A percentile compares a stretch with the other conserved stretches of the same genome.
Conservation (phyloP, 768 basidiomycete genomes). For the Mycena sanguinolenta region DNA sequence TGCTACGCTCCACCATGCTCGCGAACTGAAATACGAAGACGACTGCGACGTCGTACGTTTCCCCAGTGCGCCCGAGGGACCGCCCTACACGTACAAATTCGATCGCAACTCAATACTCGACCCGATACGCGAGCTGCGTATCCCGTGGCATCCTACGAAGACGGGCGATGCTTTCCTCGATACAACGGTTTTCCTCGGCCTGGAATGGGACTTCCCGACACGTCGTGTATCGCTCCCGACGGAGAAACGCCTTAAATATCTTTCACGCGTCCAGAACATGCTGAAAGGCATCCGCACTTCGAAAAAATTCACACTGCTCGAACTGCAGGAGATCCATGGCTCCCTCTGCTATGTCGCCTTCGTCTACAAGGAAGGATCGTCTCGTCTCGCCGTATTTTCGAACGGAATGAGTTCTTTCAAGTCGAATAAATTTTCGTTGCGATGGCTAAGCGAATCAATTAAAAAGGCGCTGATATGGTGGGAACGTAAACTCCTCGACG, state of each 20-base stretch:
- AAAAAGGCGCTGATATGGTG: background rate
- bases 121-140: slow-evolving; percentile 12
- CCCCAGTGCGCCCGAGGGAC: background rate
- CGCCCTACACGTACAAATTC: slow-evolving; percentile 26
- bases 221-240: slow-evolving; percentile 42
- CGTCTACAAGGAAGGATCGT: background rate
- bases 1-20: background rate
- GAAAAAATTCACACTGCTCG: background rate
- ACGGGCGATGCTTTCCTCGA: slow-evolving; percentile 39
- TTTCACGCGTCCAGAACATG: slow-evolving; percentile 12
- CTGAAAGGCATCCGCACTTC: background rate
- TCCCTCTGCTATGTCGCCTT: slow-evolving; percentile 5
- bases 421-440: background rate
- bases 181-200: slow-evolving; percentile 42
- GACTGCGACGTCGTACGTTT: slow-evolving; percentile 2
- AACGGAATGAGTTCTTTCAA: slow-evolving; percentile 8
- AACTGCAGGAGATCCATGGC: slow-evolving; percentile 17
- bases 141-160: slow-evolving; percentile 43
- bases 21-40: slow-evolving; percentile 35
- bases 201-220: slow-evolving; percentile 44
- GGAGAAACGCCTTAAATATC: slow-evolving; percentile 43
- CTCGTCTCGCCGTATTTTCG: slow-evolving; percentile 3
- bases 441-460: background rate
- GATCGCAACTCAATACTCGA: slow-evolving; percentile 23
- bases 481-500: background rate